These are phyloP conservation scores for Solanum arcanum DNA, from an alignment of 257 asterid species.

Conservation along the genomic window DNA sequence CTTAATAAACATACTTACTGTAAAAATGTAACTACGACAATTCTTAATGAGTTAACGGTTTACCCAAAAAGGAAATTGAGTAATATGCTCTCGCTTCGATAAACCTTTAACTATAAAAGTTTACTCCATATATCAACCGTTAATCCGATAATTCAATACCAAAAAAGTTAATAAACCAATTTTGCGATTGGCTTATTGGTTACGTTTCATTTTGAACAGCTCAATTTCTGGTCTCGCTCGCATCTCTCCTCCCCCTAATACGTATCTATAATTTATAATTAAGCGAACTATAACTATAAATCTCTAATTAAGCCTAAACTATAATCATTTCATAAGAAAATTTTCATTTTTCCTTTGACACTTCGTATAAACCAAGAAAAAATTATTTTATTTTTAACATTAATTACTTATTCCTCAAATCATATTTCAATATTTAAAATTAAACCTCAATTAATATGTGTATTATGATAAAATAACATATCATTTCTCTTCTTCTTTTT, in stretches of 20 bases:
- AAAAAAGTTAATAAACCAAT: too few species aligned
- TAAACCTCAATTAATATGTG: too few species aligned
- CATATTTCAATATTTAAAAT: too few species aligned
- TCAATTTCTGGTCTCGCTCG: rapidly evolving
- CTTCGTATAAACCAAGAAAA: background rate
- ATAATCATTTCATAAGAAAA: rapidly evolving
- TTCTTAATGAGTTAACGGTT: background rate
- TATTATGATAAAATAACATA: too few species aligned
- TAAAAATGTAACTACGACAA: background rate
- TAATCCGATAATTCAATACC: background rate
- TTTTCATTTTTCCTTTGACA: background rate
- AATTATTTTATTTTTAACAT: too few species aligned
- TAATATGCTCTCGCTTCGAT: rapidly evolving
- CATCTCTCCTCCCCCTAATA: background rate
- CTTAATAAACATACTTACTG: background rate
- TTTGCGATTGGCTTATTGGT: too few species aligned
- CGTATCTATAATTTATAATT: too few species aligned
- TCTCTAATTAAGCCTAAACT: background rate
- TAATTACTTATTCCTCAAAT: too few species aligned
- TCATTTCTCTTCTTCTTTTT: too few species aligned
- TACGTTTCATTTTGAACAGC: background rate
- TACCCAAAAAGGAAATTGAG: background rate
- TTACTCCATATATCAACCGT: too few species aligned
- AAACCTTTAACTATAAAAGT: too few species aligned
- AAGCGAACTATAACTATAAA: too few species aligned